Percentiles rank a stretch among this genome's conserved stretches.
phyloP scores from a whole-genome alignment of 2,329 filamentous ascomycete species.

The Catunica adiposa region DNA sequence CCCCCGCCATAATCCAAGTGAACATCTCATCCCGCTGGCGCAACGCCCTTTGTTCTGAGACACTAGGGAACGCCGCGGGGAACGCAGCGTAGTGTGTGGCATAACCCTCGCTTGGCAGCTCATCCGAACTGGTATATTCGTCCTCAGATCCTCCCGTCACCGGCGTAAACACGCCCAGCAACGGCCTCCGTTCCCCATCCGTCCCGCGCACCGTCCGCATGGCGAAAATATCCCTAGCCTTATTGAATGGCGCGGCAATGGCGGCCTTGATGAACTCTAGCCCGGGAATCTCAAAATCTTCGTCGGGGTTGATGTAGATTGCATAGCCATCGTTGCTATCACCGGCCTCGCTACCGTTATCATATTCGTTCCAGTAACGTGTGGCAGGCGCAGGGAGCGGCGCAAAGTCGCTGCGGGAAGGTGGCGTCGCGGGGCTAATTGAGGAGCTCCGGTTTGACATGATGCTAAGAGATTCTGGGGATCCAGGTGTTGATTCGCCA shows the following conservation, averaged over 20 bases:
- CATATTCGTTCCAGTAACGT: constrained; percentile 76
- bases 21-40: constrained; percentile 39
- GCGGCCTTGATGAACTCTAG: constrained; percentile 41
- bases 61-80: constrained; percentile 33
- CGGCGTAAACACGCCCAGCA: constrained; percentile 17
- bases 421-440: constrained; percentile 18
- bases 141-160: constrained; percentile 8
- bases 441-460: constrained; percentile 14
- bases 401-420: constrained; percentile 9
- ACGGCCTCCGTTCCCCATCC: constrained; percentile 18
- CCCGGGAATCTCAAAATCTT: constrained; percentile 42
- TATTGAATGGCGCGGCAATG: constrained; percentile 32
- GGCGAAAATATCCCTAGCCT: constrained; percentile 34
- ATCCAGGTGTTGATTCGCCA: constrained; percentile 22
- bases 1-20: constrained; percentile 34
- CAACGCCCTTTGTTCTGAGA: constrained; percentile 33
- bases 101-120: constrained; percentile 34
- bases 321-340: constrained; percentile 47
- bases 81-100: constrained; percentile 34
- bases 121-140: constrained; percentile 37
- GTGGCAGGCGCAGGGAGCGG: constrained; percentile 14
- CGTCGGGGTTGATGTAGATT: constrained; percentile 59
- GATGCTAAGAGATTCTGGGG: constrained; percentile 22
- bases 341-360: constrained; percentile 55
- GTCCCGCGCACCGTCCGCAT: constrained; percentile 2